A percentile compares a stretch with the other conserved stretches of the same genome.
phyloP scores from a whole-genome alignment of 208 protist genomes.

The Acanthamoeba rhysodes region DNA sequence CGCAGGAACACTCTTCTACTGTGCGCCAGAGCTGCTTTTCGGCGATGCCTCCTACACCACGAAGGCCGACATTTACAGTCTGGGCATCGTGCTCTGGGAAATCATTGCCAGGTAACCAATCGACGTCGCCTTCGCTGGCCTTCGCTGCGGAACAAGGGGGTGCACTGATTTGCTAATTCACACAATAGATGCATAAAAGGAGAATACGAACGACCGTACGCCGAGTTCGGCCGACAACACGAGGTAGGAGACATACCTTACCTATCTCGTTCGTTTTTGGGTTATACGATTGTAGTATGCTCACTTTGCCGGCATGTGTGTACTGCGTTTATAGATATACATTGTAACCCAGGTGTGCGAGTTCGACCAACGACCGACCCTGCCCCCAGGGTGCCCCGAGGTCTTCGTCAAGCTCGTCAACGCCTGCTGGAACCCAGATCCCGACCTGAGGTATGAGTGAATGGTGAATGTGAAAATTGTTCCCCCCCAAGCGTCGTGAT shows the following conservation, averaged over 20 bases:
- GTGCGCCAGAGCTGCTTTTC: constrained; percentile 12
- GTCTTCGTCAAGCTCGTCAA: not conserved
- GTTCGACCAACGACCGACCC: not conserved
- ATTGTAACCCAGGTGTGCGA: constrained; percentile 44
- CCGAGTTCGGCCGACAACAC: not conserved
- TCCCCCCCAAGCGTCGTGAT: no score
- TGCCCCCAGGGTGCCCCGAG: not conserved
- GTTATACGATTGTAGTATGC: not conserved
- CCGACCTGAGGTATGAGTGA: not conserved
- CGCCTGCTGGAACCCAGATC: constrained; percentile 1
- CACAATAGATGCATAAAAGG: not conserved
- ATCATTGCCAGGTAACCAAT: not conserved
- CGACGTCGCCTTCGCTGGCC: no score
- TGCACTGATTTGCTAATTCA: not conserved
- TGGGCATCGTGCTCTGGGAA: constrained; percentile 62
- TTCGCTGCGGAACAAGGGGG: no score
- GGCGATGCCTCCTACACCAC: not conserved
- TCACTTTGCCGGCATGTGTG: no score
- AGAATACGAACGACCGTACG: constrained; percentile 20
- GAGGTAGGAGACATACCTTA: not conserved
- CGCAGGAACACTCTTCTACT: constrained; percentile 5
- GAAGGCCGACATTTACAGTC: constrained; percentile 52
- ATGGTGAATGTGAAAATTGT: not conserved
- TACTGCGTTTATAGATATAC: not conserved
- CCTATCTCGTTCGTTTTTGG: no score